Evolutionary conservation across 352 stramenopile species (phyloP), one percentile per base, ranked within the genome.

Genomic region (Salisapilia sapeloensis): DNA sequence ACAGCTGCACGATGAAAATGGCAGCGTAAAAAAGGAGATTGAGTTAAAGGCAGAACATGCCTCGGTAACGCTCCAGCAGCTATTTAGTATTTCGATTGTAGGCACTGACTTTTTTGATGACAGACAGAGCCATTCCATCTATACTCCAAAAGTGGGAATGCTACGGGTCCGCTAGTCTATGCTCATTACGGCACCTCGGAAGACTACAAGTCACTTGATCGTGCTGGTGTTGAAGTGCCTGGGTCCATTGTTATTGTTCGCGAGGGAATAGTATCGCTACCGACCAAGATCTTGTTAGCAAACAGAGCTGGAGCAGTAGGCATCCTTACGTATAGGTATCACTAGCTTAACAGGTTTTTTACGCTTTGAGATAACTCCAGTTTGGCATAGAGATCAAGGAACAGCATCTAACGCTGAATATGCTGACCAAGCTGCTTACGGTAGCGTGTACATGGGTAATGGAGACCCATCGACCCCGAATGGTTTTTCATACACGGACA

Each of bases 371-470:
- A 28, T 35, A n/a, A n/a, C n/a, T n/a, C n/a, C n/a, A n/a, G n/a
- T n/a, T n/a, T n/a, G n/a, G n/a, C n/a, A n/a, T n/a, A 47, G 35
- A 17, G 44, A 25, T 24, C 53, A 61, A 35, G 67, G 74, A 35
- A 69, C 53, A 20, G 46, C 50, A 12, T 72, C 60, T 19, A n/a
- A n/a, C n/a, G n/a, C n/a, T n/a, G n/a, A n/a, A n/a, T n/a, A n/a
- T n/a, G n/a, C 45, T 14, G 53, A 53, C 10, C 50, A 66, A 10
- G 50, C 71, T 14, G 53, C 71, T 4, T 86, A 69, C 35, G 67
- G 71, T 4, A 82, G 50, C 18, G 74, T 81, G 4, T 86, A 84
- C 63, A 84, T 90, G 65, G 74, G 74, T 33, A 76, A 86, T 36
- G 74, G 70, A 3, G 74, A 90, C 31, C 74, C 74, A 22, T 81